A percentile compares a stretch with the other conserved stretches of the same genome.
These are phyloP conservation scores for Capsella rubella DNA, from an alignment of 441 rosid genomes.

Conservation along the genomic window DNA sequence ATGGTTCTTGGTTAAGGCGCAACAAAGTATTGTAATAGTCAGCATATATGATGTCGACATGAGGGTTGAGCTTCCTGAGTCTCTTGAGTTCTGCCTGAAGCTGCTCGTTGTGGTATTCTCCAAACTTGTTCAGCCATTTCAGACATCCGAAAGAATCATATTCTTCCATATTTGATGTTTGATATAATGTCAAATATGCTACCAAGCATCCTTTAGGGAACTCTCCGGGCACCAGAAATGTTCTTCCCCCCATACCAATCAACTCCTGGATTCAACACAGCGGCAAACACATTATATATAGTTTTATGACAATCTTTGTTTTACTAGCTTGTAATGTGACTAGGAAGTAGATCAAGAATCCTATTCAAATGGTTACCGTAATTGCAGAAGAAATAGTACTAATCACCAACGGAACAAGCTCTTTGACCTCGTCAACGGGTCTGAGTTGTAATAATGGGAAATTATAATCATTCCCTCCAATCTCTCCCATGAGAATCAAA, in stretches of 20 bases:
- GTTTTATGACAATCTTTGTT: background rate
- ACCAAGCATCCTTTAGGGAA: constrained; percentile 53
- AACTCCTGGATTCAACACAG: constrained; percentile 9
- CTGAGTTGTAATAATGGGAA: constrained; percentile 37
- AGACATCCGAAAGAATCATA: constrained; percentile 51
- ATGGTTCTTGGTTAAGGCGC: constrained; percentile 44
- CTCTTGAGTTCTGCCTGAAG: constrained; percentile 45
- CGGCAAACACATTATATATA: too few species aligned
- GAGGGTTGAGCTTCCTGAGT: constrained; percentile 23
- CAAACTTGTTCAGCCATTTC: constrained; percentile 49
- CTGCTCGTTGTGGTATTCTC: constrained; percentile 43
- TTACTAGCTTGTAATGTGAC: too few species aligned
- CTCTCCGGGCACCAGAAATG: constrained; percentile 47
- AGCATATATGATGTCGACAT: background rate
- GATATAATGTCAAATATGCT: constrained; percentile 38
- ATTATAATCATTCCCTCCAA: constrained; percentile 64
- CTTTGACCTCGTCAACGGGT: background rate
- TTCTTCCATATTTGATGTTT: constrained; percentile 15
- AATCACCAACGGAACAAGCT: background rate
- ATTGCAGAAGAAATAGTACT: background rate
- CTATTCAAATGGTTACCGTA: background rate
- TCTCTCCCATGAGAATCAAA: constrained; percentile 62
- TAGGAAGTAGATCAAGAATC: background rate
- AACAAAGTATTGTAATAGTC: constrained; percentile 44
- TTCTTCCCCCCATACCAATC: constrained; percentile 50